Percentiles rank a stretch among this genome's conserved stretches.
Conservation (phyloP, 345 rosid species). For the Schrenkiella parvula region DNA sequence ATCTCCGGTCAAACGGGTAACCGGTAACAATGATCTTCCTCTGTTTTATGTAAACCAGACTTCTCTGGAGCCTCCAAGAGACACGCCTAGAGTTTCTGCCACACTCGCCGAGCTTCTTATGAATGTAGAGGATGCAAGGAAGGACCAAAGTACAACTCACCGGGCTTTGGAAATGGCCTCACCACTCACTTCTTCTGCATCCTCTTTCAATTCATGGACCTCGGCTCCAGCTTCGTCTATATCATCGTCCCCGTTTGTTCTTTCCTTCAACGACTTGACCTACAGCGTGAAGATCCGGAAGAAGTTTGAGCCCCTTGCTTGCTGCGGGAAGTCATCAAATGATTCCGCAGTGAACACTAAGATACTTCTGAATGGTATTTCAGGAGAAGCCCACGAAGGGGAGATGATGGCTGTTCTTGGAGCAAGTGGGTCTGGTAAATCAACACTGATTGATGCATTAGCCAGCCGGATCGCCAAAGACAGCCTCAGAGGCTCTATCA, state of each 20-base stretch:
- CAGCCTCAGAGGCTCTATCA: slow-evolving; percentile 70
- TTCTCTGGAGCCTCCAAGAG: slow-evolving; percentile 40
- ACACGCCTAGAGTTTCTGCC: slow-evolving; percentile 36
- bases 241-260: slow-evolving; percentile 57
- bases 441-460: slow-evolving; percentile 84
- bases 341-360: slow-evolving; percentile 30
- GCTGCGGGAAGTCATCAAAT: slow-evolving; percentile 24
- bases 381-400: slow-evolving; percentile 68
- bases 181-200: slow-evolving; percentile 32
- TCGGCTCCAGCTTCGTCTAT: slow-evolving; percentile 39
- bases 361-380: slow-evolving; percentile 47
- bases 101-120: slow-evolving; percentile 62
- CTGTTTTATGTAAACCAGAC: slow-evolving; percentile 30
- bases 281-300: slow-evolving; percentile 57
- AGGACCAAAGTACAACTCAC: slow-evolving; percentile 23
- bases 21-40: slow-evolving; percentile 36
- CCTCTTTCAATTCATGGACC: slow-evolving; percentile 32
- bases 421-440: slow-evolving; percentile 93
- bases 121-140: slow-evolving; percentile 55
- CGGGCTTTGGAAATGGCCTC: slow-evolving; percentile 42
- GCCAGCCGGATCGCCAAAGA: slow-evolving; percentile 74
- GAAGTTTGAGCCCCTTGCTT: slow-evolving; percentile 37
- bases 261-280: slow-evolving; percentile 59
- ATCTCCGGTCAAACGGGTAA: slow-evolving; percentile 29
- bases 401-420: slow-evolving; percentile 95